Evolutionary conservation across 441 rosid species (phyloP), one percentile per base, ranked within the genome.

Genomic region (Gossypium gossypioides): DNA sequence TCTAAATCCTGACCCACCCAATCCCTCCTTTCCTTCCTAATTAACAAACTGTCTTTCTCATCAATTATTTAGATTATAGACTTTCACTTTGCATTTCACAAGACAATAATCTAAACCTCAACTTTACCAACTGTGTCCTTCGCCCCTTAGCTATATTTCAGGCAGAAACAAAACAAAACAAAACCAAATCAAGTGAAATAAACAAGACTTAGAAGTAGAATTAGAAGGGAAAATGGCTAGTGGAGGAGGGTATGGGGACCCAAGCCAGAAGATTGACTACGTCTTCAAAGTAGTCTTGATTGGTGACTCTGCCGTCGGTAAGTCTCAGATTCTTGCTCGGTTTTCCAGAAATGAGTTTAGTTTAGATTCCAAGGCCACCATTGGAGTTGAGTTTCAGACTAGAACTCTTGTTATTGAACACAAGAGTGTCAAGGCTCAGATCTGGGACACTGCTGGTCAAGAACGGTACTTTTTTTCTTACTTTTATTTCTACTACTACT

Each of bases 401-500:
- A 80, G 88, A 34, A 88, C 90, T 1, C 77, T 88, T 42, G 63
- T 72, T 13, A 88, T 88, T 51, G 78, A 86, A 60, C 83, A 83
- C 10, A 88, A 86, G 78, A 84, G 85, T 71, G 84, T 87, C 59
- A 87, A 87, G 80, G 91, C 91, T 69, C 91, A 87, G 92, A 88
- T 88, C 89, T 88, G 92, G 92, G 92, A 88, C 69, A 88, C 92
- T 54, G 92, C 89, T 42, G 92, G 92, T 21, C 89, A 88, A 68
- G 92, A 88, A 82, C 76, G 92, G 92, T 85, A 80, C 55, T 10
- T 55, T 19, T 10, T 22, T 54, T 34, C 10, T 40, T 46, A 21
- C 42, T 34, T 10, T 29, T 46, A 16, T 19, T 27, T 4, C 24
- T 12, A 5, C 2, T 18, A 15, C 44, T 9, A 37, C 22, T 7